Conservation (phyloP, 345 rosid species). For the Litchi chinensis region DNA sequence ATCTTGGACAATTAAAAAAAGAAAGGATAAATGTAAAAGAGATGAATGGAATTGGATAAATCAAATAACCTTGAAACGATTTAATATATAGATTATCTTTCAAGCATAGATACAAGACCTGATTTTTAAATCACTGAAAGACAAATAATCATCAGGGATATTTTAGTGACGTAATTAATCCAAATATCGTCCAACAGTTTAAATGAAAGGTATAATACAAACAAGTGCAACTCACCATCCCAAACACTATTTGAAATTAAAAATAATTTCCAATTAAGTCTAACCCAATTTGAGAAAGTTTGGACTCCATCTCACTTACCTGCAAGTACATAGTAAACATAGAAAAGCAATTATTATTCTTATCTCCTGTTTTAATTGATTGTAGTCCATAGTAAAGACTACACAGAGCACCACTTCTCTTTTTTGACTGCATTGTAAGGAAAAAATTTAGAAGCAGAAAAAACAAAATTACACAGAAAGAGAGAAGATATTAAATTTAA, state of each 20-base stretch:
- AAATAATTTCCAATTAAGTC: constrained; percentile 52
- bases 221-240: constrained; percentile 61
- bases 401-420: not conserved
- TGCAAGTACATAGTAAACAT: constrained; percentile 32
- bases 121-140: constrained; percentile 41
- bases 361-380: not conserved
- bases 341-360: not conserved
- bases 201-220: not conserved
- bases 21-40: no score
- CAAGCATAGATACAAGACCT: constrained; percentile 75
- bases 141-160: constrained; percentile 19
- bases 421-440: no score
- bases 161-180: not conserved
- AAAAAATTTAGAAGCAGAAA: no score
- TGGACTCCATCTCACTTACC: constrained; percentile 71
- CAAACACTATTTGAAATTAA: constrained; percentile 62
- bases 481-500: no score
- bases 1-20: no score
- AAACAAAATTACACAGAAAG: no score
- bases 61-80: constrained; percentile 46
- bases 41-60: not conserved
- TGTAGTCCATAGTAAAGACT: not conserved
- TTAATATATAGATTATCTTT: constrained; percentile 46
- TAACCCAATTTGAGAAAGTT: constrained; percentile 76
- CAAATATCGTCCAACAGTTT: not conserved